Conservation (phyloP, 108 stramenopile genomes). For the Fistulifera solaris region DNA sequence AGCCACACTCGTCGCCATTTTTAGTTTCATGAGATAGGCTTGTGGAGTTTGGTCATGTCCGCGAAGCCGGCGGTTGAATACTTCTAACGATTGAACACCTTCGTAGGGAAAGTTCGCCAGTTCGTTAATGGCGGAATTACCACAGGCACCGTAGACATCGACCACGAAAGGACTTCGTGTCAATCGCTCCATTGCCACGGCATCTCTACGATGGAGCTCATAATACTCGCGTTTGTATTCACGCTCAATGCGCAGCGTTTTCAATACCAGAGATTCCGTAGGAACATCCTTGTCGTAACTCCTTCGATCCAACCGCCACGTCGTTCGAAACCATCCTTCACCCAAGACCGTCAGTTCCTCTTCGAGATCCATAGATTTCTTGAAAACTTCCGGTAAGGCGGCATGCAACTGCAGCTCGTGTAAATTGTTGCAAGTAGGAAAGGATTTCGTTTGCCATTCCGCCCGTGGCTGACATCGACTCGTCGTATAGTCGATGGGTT, state of each 20-base stretch:
- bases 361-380: background rate
- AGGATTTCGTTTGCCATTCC: slow-evolving; percentile 53
- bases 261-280: slow-evolving; percentile 50
- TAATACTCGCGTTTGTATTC: slow-evolving; percentile 74
- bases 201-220: slow-evolving; percentile 77
- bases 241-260: slow-evolving; percentile 71
- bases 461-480: slow-evolving; percentile 39
- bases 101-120: slow-evolving; percentile 52
- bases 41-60: slow-evolving; percentile 32
- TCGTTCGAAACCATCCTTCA: slow-evolving; percentile 76
- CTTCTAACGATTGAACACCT: slow-evolving; percentile 43
- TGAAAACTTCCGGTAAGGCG: background rate
- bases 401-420: slow-evolving; percentile 52
- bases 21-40: slow-evolving; percentile 46
- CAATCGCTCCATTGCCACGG: slow-evolving; percentile 81
- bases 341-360: slow-evolving; percentile 47
- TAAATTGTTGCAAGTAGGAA: slow-evolving; percentile 63
- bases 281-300: slow-evolving; percentile 19
- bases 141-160: slow-evolving; percentile 80
- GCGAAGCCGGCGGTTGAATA: slow-evolving; percentile 47
- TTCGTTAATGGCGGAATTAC: slow-evolving; percentile 81
- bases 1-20: slow-evolving; percentile 58
- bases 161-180: slow-evolving; percentile 66
- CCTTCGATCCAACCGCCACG: slow-evolving; percentile 46
- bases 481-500: no score